A percentile compares a stretch with the other conserved stretches of the same genome.
These are phyloP conservation scores for Kurtzmaniella cleridarum DNA, from an alignment of 805 yeast species.

Conservation along the genomic window DNA sequence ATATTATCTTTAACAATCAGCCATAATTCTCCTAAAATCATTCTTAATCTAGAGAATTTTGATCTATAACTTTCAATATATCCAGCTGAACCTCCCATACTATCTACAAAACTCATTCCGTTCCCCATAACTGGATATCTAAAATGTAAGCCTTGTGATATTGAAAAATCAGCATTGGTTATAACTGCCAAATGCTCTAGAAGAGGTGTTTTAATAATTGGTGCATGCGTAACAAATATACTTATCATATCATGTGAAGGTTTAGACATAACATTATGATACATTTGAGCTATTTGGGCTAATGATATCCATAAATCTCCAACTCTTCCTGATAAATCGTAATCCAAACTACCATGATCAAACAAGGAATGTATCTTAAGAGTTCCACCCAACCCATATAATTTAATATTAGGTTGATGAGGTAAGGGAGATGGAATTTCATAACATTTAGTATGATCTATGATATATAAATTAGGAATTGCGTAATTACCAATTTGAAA, in stretches of 20 bases:
- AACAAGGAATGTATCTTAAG: conserved; percentile 61
- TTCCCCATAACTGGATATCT: conserved; percentile 65
- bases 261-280: conserved; percentile 12
- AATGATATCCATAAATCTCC: conserved; percentile 75
- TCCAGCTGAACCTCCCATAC: conserved; percentile 29
- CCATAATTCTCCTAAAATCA: conserved; percentile 62
- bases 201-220: conserved; percentile 66
- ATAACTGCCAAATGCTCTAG: conserved; percentile 62
- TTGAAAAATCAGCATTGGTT: conserved; percentile 65
- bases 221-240: conserved; percentile 61
- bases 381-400: conserved; percentile 72
- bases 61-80: conserved; percentile 54
- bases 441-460: conserved; percentile 53
- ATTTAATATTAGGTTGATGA: conserved; percentile 40
- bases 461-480: conserved; percentile 53
- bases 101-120: conserved; percentile 59
- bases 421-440: conserved; percentile 37
- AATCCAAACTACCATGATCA: conserved; percentile 31
- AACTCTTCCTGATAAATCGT: conserved; percentile 17
- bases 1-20: conserved; percentile 51
- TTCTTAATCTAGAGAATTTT: conserved; percentile 57
- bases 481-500: conserved; percentile 48
- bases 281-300: conserved; percentile 63
- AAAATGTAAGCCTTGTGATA: conserved; percentile 70
- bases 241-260: conserved; percentile 42